Evolutionary conservation across 441 rosid species (phyloP).

Genomic region (Populus trichocarpa): DNA sequence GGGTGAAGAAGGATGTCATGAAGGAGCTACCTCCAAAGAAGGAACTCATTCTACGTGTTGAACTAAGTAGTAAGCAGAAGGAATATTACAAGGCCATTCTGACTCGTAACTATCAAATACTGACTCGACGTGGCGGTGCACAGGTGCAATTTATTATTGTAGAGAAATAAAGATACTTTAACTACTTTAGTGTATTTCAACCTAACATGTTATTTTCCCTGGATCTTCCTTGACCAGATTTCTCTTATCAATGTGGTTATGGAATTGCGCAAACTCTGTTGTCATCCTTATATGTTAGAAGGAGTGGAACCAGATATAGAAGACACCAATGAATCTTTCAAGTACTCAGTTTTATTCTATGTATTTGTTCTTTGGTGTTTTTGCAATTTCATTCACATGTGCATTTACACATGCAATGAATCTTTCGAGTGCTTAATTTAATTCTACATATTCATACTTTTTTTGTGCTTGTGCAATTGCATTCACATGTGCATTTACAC

Average conservation of each 20-base stretch:
- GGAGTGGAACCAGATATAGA: slow-evolving; percentile 87
- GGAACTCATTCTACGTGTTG: slow-evolving; percentile 97
- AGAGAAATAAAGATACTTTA: slow-evolving; percentile 8
- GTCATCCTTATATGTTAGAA: slow-evolving; percentile 96
- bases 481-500: neutral
- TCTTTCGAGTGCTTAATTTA: no score
- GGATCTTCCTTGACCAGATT: slow-evolving; percentile 49
- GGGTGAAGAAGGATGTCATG: slow-evolving; percentile 99
- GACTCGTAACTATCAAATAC: slow-evolving; percentile 90
- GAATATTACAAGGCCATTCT: slow-evolving; percentile 97
- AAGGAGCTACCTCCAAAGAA: slow-evolving; percentile 97
- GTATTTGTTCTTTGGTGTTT: neutral
- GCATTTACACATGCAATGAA: neutral
- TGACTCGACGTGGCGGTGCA: slow-evolving; percentile 91
- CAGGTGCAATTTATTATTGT: slow-evolving; percentile 49
- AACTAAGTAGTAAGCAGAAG: slow-evolving; percentile 86
- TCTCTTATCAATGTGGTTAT: slow-evolving; percentile 94
- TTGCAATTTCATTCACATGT: neutral
- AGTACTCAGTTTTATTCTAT: slow-evolving; percentile 34
- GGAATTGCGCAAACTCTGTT: slow-evolving; percentile 98
- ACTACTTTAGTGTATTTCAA: slow-evolving; percentile 13
- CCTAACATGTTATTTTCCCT: slow-evolving; percentile 24
- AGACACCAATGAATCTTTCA: slow-evolving; percentile 68
- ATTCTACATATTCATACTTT: no score
- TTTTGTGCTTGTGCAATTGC: no score